Percentiles rank a stretch among this genome's conserved stretches.
Conservation (phyloP, 169 alveolate genomes). For the Plasmodium berghei region DNA sequence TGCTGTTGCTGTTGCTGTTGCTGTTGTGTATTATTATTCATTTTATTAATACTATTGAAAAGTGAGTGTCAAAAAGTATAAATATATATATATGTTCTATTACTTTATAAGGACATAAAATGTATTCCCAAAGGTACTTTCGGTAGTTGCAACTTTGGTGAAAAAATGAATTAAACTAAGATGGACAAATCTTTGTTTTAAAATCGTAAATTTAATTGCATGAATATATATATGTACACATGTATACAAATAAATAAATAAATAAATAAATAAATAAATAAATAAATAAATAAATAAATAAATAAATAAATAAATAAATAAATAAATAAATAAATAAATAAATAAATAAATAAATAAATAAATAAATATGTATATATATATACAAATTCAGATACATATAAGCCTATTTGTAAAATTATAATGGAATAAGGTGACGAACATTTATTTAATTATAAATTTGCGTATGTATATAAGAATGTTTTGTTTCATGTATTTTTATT, state of each 20-base stretch:
- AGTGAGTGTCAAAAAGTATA: not conserved
- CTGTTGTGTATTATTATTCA: constrained; percentile 41
- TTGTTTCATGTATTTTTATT: too few species aligned
- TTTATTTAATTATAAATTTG: too few species aligned
- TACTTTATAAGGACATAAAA: too few species aligned
- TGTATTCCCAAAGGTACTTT: not conserved
- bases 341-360: not conserved
- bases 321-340: too few species aligned
- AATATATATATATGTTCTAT: not conserved
- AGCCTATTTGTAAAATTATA: not conserved
- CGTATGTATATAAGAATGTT: too few species aligned
- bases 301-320: too few species aligned
- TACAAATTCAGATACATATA: not conserved
- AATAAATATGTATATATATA: not conserved
- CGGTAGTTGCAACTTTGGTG: not conserved
- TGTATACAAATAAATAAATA: too few species aligned
- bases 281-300: too few species aligned
- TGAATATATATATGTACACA: not conserved
- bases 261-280: too few species aligned
- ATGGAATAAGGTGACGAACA: too few species aligned
- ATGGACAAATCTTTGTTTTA: not conserved
- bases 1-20: too few species aligned
- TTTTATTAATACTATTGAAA: constrained; percentile 26
- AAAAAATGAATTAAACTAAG: not conserved
- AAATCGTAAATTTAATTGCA: not conserved